Conservation (phyloP, 2,329 filamentous ascomycete species). For the Amesomyces nigricolor region DNA sequence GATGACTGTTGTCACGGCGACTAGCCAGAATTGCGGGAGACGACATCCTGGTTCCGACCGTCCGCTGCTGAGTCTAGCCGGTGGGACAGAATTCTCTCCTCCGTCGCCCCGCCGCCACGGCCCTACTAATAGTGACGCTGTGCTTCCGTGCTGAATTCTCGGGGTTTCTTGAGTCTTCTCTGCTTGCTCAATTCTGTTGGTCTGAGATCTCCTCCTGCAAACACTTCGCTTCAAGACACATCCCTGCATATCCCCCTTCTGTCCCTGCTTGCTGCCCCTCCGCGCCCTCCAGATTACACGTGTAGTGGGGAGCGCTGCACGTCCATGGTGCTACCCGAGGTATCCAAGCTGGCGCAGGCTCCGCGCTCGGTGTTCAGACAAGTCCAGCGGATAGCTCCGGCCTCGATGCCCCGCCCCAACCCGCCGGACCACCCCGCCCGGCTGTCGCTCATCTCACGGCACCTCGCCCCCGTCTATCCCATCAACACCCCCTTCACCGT, state of each 20-base stretch:
- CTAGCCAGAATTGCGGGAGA: neutral
- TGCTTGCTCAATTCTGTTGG: neutral
- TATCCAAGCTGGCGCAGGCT: slow-evolving; percentile 16
- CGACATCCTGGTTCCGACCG: neutral
- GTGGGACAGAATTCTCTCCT: neutral
- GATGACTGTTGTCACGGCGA: neutral
- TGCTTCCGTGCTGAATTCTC: neutral
- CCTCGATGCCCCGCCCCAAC: slow-evolving; percentile 29
- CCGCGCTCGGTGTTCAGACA: slow-evolving; percentile 25
- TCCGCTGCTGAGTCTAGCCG: neutral
- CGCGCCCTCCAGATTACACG: neutral
- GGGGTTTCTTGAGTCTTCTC: neutral
- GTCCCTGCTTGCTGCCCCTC: neutral
- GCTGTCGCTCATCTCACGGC: slow-evolving; percentile 35
- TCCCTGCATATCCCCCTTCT: neutral
- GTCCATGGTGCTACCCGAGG: slow-evolving; percentile 23
- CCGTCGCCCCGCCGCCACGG: neutral
- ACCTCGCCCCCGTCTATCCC: slow-evolving; percentile 31
- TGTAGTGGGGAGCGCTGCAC: slow-evolving; percentile 18
- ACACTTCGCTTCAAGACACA: neutral
- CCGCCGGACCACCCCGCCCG: slow-evolving; percentile 27
- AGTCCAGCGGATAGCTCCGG: slow-evolving; percentile 16
- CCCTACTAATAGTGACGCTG: neutral
- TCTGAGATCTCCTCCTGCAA: neutral
- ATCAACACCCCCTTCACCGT: slow-evolving; percentile 31